Evolutionary conservation across 2,329 filamentous ascomycete genomes (phyloP), one percentile per base, ranked within the genome.

Genomic region (Tolypocladium ovalisporum): DNA sequence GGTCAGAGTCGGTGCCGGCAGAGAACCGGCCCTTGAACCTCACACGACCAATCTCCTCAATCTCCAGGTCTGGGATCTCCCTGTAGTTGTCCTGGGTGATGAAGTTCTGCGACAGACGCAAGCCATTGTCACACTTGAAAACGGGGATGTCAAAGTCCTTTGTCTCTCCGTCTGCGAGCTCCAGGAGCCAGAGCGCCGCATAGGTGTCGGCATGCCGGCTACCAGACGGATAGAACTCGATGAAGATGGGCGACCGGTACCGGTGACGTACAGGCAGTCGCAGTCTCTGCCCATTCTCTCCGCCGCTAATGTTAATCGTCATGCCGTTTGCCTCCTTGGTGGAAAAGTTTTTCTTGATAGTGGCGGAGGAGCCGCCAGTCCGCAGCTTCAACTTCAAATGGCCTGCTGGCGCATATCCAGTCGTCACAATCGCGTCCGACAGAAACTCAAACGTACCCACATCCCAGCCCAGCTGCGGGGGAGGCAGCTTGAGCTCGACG

Each of bases 361-460:
- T 85, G 24, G 86, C 89, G 3, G 84, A 85, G 59, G 88, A 93
- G 15, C 93, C 93, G 56, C 92, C 92, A 10, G 93, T 97, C 39
- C 91, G 82, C 63, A 96, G 72, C 64, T 83, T 85, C 49, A 97
- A 75, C 71, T 90, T 93, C 19, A 90, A 78, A 67, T 89, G 91
- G 49, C 83, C 74, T 42, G 79, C 71, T 6, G 84, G 81, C 1
- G 78, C 75, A 65, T 87, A 91, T 53, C 79, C 79, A 17, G 79
- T 73, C 0, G 88, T 84, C 0, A 80, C 79, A 52, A 97, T 85
- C 19, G 78, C 80, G 54, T 90, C 80, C 0, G 87, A 90, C 0
- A 81, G 75, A 68, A 97, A 95, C 67, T 96, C 88, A 67, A 97
- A 96, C 0, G 93, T 96, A 39, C 94, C 94, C 49, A 97, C 89